Evolutionary conservation across 169 alveolate genomes (phyloP).

Genomic region (Eimeria tenella): DNA sequence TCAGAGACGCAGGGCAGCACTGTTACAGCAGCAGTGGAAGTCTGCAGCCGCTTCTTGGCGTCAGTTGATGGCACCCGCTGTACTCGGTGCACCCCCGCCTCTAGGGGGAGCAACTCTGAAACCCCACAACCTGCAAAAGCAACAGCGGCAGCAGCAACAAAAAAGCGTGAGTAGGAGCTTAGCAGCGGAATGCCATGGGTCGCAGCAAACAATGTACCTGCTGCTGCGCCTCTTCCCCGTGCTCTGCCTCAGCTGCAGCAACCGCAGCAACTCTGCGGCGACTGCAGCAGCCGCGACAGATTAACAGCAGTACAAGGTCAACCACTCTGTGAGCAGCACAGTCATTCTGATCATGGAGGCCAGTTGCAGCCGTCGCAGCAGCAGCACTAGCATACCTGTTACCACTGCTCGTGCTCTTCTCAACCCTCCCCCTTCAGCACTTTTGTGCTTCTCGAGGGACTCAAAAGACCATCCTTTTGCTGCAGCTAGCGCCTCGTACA

Average conservation of each 20-base stretch:
- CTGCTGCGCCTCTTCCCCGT: not conserved
- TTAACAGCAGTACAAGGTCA: not conserved
- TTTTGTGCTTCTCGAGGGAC: slow-evolving; percentile 71
- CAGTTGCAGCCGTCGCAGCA: slow-evolving; percentile 23
- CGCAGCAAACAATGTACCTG: not conserved
- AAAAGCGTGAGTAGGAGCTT: not conserved
- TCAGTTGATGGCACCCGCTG: slow-evolving; percentile 94
- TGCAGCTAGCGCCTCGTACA: slow-evolving; percentile 86
- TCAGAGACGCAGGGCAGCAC: slow-evolving; percentile 87
- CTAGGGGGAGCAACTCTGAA: slow-evolving; percentile 83
- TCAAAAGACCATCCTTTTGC: slow-evolving; percentile 82
- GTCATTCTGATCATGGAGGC: not conserved
- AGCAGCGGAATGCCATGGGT: not conserved
- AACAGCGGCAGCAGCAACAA: not conserved
- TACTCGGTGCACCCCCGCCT: slow-evolving; percentile 92
- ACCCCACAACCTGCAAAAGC: slow-evolving; percentile 85
- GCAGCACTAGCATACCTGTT: slow-evolving; percentile 27
- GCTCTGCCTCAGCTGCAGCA: not conserved
- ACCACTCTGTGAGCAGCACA: not conserved
- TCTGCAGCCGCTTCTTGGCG: slow-evolving; percentile 90
- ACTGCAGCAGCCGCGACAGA: not conserved
- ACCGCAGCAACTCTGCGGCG: not conserved
- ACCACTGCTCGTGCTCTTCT: slow-evolving; percentile 85
- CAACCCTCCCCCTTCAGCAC: slow-evolving; percentile 86
- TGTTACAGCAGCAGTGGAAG: slow-evolving; percentile 91